A percentile compares a stretch with the other conserved stretches of the same genome.
Evolutionary conservation across 306 rosid species (phyloP).

Genomic region (Castanea mollissima): DNA sequence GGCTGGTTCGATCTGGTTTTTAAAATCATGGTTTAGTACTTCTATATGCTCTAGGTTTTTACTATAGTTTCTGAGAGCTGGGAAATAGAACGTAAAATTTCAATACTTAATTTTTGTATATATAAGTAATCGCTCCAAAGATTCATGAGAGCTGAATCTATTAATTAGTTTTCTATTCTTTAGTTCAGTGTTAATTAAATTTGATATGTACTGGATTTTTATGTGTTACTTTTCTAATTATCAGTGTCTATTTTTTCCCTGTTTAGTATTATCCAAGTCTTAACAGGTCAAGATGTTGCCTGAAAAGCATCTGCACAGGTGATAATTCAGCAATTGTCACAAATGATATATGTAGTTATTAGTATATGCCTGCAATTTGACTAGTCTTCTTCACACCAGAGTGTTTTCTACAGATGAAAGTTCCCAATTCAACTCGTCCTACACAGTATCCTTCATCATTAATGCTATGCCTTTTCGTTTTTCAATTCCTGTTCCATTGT

Average conservation of each 20-base stretch:
- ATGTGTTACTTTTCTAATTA: slow-evolving; percentile 25
- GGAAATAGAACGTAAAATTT: not conserved
- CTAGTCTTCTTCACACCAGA: slow-evolving; percentile 52
- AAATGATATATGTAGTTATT: slow-evolving; percentile 4
- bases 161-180: not conserved
- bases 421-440: slow-evolving; percentile 96
- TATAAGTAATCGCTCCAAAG: not conserved
- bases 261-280: slow-evolving; percentile 95
- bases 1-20: no score
- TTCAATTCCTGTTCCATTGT: slow-evolving; percentile 19
- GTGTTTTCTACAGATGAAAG: slow-evolving; percentile 99
- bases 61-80: not conserved
- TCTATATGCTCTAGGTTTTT: not conserved
- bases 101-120: not conserved
- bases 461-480: slow-evolving; percentile 9
- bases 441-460: slow-evolving; percentile 83
- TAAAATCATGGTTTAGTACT: not conserved
- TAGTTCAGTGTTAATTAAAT: not conserved
- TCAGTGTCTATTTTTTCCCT: slow-evolving; percentile 2
- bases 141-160: not conserved
- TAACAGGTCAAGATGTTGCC: slow-evolving; percentile 97
- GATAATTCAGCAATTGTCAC: slow-evolving; percentile 17
- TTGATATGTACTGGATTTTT: slow-evolving; percentile 2
- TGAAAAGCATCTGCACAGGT: slow-evolving; percentile 99
- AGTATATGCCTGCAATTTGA: slow-evolving; percentile 26